These are phyloP conservation scores for Pseudoneurospora amorphoporcata DNA, from an alignment of 495 filamentous ascomycete genomes.

Conservation along the genomic window DNA sequence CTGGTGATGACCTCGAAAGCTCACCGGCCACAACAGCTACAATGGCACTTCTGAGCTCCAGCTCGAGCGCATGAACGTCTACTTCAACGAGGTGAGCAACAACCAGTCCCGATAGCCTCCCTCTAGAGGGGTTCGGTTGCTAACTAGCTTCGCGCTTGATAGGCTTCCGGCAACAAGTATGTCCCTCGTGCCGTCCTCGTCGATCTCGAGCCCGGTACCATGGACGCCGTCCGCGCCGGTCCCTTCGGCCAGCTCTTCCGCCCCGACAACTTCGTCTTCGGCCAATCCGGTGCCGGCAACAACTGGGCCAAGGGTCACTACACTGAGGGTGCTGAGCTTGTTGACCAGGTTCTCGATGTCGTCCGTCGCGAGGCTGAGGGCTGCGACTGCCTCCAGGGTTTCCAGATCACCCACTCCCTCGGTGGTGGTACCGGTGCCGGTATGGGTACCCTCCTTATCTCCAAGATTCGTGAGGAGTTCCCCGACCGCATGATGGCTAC, in stretches of 20 bases:
- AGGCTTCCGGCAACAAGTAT: slow-evolving; percentile 97
- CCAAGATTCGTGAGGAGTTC: slow-evolving; percentile 99
- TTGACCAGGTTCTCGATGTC: slow-evolving; percentile 96
- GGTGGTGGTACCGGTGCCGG: slow-evolving; percentile 99
- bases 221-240: slow-evolving; percentile 98
- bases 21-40: slow-evolving; percentile 55
- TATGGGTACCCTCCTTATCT: slow-evolving; percentile 99
- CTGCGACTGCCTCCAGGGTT: slow-evolving; percentile 99
- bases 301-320: slow-evolving; percentile 99
- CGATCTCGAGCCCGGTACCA: slow-evolving; percentile 96
- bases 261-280: slow-evolving; percentile 99
- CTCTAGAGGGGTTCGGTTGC: neutral
- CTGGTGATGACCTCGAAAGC: slow-evolving; percentile 4
- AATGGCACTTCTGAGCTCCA: slow-evolving; percentile 97
- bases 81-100: slow-evolving; percentile 92
- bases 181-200: slow-evolving; percentile 98
- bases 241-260: slow-evolving; percentile 99
- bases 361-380: slow-evolving; percentile 98
- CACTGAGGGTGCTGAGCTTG: slow-evolving; percentile 98
- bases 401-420: slow-evolving; percentile 99
- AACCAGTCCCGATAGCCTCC: neutral
- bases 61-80: slow-evolving; percentile 99
- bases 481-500: slow-evolving; percentile 99
- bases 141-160: neutral
- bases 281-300: slow-evolving; percentile 99